Conservation (phyloP, 129 eudicot species). For the Artemisia tridentata region DNA sequence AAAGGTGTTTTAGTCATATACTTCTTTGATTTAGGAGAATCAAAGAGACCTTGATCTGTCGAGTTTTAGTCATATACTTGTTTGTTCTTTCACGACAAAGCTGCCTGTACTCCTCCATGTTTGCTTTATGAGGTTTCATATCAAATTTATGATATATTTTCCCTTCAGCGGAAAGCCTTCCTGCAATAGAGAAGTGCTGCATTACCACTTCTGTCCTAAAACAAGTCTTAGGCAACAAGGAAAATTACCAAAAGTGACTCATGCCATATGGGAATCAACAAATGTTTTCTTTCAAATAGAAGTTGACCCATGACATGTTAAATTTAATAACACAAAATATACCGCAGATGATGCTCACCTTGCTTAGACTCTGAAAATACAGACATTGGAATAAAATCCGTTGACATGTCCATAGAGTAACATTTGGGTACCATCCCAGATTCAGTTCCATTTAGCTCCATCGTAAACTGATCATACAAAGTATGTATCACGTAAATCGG, state of each 20-base stretch:
- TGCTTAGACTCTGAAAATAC: constrained; percentile 79
- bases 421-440: constrained; percentile 56
- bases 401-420: constrained; percentile 88
- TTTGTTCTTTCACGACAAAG: constrained; percentile 83
- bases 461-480: constrained; percentile 63
- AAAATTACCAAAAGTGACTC: not conserved
- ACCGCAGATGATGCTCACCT: constrained; percentile 41
- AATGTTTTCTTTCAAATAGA: not conserved
- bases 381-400: constrained; percentile 81
- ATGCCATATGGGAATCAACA: not conserved
- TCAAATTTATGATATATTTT: constrained; percentile 78
- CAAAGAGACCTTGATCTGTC: constrained; percentile 66
- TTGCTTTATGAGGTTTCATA: constrained; percentile 83
- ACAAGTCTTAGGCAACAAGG: constrained; percentile 13
- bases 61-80: constrained; percentile 58
- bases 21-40: not conserved
- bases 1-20: not conserved
- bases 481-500: constrained; percentile 32
- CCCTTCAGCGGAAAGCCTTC: constrained; percentile 76
- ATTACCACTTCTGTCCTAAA: not conserved
- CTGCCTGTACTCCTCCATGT: constrained; percentile 64
- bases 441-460: constrained; percentile 79
- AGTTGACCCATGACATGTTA: not conserved
- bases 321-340: not conserved
- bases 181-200: constrained; percentile 28